Evolutionary conservation across 768 basidiomycete species (phyloP).

Genomic region (Macrolepiota dolichaula): DNA sequence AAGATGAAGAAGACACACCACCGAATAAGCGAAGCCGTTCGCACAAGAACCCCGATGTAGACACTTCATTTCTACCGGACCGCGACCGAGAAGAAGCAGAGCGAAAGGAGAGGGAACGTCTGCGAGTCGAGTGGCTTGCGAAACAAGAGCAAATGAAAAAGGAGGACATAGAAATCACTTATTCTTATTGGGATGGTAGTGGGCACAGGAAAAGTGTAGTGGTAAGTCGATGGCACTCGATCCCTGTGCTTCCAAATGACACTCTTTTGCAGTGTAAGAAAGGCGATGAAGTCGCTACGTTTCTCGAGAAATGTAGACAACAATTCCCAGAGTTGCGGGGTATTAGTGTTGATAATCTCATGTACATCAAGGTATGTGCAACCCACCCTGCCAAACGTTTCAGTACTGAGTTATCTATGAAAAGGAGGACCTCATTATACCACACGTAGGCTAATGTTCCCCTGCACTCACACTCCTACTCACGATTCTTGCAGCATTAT

Average conservation of each 20-base stretch:
- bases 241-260: not conserved
- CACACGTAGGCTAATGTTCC: conserved; percentile 60
- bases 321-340: conserved; percentile 92
- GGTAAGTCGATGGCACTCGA: conserved; percentile 45
- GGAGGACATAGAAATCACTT: conserved; percentile 86
- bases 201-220: conserved; percentile 91
- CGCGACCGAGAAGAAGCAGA: conserved; percentile 96
- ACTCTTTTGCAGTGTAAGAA: conserved; percentile 82
- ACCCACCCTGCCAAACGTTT: not conserved
- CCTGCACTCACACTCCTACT: conserved; percentile 5
- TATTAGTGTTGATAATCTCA: conserved; percentile 91
- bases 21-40: conserved; percentile 72
- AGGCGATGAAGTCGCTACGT: conserved; percentile 82
- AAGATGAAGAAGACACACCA: conserved; percentile 42
- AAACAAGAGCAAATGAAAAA: conserved; percentile 58
- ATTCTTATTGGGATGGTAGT: conserved; percentile 98
- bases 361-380: conserved; percentile 88
- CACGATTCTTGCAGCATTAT: conserved; percentile 61
- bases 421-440: conserved; percentile 96
- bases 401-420: conserved; percentile 4
- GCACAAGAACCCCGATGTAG: conserved; percentile 93
- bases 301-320: conserved; percentile 89
- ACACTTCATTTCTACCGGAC: conserved; percentile 97
- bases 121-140: conserved; percentile 88
- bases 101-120: conserved; percentile 80